These are phyloP conservation scores for Boeremia exigua DNA, from an alignment of 2,329 filamentous ascomycete species.

Conservation along the genomic window DNA sequence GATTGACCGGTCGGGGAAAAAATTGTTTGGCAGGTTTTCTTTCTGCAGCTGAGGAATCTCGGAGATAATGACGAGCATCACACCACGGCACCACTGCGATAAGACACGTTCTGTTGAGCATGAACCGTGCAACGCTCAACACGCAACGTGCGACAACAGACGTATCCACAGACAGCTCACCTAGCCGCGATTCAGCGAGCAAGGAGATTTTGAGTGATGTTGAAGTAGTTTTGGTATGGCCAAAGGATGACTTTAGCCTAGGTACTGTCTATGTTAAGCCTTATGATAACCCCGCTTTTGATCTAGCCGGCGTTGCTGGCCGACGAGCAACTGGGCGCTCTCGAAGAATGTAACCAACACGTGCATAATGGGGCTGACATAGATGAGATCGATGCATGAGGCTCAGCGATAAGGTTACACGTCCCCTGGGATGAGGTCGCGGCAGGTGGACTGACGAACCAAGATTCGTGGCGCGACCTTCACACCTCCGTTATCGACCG, in stretches of 20 bases:
- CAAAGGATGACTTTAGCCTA: background rate
- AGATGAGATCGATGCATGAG: background rate
- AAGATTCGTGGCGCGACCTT: slow-evolving; percentile 30
- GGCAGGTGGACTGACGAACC: slow-evolving; percentile 28
- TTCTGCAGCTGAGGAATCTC: slow-evolving; percentile 5
- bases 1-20: background rate
- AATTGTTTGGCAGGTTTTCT: background rate
- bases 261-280: background rate
- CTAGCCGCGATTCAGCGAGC: background rate
- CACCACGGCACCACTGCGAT: slow-evolving; percentile 18
- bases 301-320: background rate
- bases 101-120: slow-evolving; percentile 8
- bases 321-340: background rate
- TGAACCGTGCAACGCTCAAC: background rate
- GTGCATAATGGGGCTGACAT: background rate
- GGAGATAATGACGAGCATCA: slow-evolving; percentile 19
- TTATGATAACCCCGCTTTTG: background rate
- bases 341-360: background rate
- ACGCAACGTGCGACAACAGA: background rate
- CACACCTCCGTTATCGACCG: slow-evolving; percentile 23
- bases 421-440: background rate
- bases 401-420: slow-evolving; percentile 15
- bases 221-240: background rate
- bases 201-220: background rate
- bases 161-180: background rate